Base-by-base conservation (phyloP, 2,329 filamentous ascomycete genomes). In the Rutstroemia sp. region DNA sequence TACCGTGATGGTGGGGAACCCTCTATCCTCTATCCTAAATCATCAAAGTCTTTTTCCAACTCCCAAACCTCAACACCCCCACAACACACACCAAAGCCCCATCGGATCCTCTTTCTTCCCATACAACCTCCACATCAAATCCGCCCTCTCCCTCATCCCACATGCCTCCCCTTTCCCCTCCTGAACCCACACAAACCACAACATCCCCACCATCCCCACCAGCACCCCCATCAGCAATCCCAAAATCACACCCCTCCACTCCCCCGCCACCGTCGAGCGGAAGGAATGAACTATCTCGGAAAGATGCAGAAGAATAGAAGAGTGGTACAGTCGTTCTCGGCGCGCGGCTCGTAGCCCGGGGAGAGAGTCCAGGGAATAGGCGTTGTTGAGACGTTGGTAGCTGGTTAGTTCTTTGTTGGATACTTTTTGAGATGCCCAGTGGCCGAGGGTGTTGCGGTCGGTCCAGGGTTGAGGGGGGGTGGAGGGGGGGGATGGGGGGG, bases 271-370 rank as follows among this genome's bases (percentile, higher is more conserved):
- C 5, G 48, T 34, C 8, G n/a, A 16, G 5, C 12, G 27, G 1
- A 34, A n/a, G 25, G 14, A 49, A 10, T 23, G 14, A 10, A 41
- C 16, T 2, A 18, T 16, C 12, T 54, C 52, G 8, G 48, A 44
- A 10, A 9, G 10, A 2, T 38, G 25, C 16, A 54, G 42, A 8
- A 47, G 18, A 12, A 54, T 12, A n/a, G 19, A 4, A 38, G n/a
- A 25, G 12, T 41, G 12, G 5, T 21, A 12, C 9, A 41, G 7
- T 7, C n/a, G 37, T 10, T 27, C 23, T 2, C n/a, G 25, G 4
- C 52, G n/a, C 2, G 52, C 52, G 39, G 44, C 49, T n/a, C 42
- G 48, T n/a, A 54, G 9, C 1, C 52, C 52, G 3, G 52, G 52
- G 5, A 54, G 14, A 1, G 23, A 23, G 21, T 54, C 52, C 2